phyloP scores from a whole-genome alignment of 306 rosid species.

The Elaeagnus macrophylla region DNA sequence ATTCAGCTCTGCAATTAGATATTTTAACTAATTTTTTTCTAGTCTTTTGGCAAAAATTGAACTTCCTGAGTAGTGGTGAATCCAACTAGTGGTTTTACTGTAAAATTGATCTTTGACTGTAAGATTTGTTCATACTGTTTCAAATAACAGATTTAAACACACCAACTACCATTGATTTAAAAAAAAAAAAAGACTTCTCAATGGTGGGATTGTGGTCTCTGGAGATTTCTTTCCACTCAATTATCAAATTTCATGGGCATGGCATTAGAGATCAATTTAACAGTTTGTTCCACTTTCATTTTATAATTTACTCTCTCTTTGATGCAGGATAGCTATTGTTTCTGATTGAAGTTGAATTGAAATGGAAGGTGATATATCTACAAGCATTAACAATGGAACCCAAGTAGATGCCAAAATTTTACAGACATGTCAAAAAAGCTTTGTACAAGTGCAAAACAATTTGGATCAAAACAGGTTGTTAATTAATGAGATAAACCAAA shows the following conservation, averaged over 20 bases:
- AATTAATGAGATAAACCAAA: conserved; percentile 8
- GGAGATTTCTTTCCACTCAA: no score
- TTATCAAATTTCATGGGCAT: not conserved
- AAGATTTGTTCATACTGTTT: no score
- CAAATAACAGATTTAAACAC: no score
- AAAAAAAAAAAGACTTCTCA: no score
- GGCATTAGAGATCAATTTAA: not conserved
- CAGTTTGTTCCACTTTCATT: conserved; percentile 9
- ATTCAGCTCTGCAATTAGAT: no score
- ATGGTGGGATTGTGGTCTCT: no score
- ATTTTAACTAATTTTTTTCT: no score
- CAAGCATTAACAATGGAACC: conserved; percentile 30
- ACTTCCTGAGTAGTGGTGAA: no score
- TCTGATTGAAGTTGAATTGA: conserved; percentile 24
- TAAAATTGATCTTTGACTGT: no score
- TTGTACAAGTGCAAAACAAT: conserved; percentile 57
- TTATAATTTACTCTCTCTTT: conserved; percentile 1
- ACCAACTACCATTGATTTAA: no score
- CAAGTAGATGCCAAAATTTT: conserved; percentile 40
- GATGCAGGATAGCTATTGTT: conserved; percentile 24
- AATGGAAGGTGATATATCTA: conserved; percentile 53
- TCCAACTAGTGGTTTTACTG: no score
- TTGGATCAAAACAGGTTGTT: conserved; percentile 53
- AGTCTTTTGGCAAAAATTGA: no score
- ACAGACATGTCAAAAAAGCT: conserved; percentile 49